Evolutionary conservation across 2,329 filamentous ascomycete species (phyloP).

Genomic region (Arthroderma sp.): DNA sequence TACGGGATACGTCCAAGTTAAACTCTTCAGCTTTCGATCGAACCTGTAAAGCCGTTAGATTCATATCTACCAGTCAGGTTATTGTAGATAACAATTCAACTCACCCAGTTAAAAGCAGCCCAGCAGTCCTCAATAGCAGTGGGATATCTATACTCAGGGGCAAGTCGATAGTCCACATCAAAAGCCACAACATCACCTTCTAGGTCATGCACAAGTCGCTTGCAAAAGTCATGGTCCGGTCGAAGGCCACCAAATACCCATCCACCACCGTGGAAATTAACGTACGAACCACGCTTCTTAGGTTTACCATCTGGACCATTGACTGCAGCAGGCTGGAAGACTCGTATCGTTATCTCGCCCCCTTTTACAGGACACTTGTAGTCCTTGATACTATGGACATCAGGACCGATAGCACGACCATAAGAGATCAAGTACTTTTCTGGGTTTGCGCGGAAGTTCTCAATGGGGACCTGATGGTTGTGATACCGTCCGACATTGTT

Average conservation of each 20-base stretch:
- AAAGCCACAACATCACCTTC: conserved; percentile 29
- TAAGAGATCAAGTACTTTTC: conserved; percentile 26
- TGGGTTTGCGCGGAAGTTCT: conserved; percentile 27
- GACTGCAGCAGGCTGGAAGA: conserved; percentile 24
- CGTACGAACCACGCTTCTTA: conserved; percentile 25
- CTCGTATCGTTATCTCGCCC: conserved; percentile 28
- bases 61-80: background rate
- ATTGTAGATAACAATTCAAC: conserved; percentile 1
- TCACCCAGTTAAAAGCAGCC: conserved; percentile 28
- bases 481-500: conserved; percentile 30
- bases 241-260: conserved; percentile 32
- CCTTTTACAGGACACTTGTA: conserved; percentile 27
- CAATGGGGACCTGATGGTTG: conserved; percentile 30
- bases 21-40: conserved; percentile 21
- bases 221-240: conserved; percentile 29
- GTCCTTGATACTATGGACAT: conserved; percentile 27
- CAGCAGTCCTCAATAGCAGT: conserved; percentile 28
- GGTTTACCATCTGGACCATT: conserved; percentile 14
- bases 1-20: conserved; percentile 21
- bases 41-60: conserved; percentile 14
- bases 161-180: conserved; percentile 32
- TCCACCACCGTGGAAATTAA: conserved; percentile 31
- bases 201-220: conserved; percentile 24
- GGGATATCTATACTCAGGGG: conserved; percentile 27
- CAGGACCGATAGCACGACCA: conserved; percentile 24